Evolutionary conservation across 768 basidiomycete genomes (phyloP).

Genomic region (Rhodotorula babjevae): DNA sequence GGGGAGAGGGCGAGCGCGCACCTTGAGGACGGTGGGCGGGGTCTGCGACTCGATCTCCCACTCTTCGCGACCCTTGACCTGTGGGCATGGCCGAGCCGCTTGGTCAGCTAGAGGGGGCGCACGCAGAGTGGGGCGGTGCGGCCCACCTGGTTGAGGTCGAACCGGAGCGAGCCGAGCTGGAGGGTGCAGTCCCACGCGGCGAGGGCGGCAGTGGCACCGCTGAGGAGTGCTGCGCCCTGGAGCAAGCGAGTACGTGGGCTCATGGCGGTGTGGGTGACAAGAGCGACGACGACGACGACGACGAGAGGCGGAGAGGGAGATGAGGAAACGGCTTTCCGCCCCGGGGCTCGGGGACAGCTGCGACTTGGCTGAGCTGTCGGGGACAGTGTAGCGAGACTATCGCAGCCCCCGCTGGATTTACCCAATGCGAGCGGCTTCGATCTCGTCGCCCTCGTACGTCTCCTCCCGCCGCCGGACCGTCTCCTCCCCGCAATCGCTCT

Average conservation of each 20-base stretch:
- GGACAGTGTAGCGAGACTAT: too few relatives aligned
- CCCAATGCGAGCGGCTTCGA: too few relatives aligned
- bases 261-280: background rate
- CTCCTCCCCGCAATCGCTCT: too few relatives aligned
- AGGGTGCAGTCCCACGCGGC: constrained; percentile 11
- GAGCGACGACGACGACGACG: background rate
- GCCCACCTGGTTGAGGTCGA: constrained; percentile 11
- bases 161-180: constrained; percentile 2
- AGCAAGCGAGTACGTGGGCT: background rate
- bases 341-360: too few relatives aligned
- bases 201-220: background rate
- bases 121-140: too few relatives aligned
- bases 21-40: constrained; percentile 34
- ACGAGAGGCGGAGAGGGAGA: too few relatives aligned
- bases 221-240: background rate
- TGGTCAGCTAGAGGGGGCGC: too few relatives aligned
- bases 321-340: too few relatives aligned
- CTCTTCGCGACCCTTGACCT: constrained; percentile 13
- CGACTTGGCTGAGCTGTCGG: too few relatives aligned
- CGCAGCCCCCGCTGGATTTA: too few relatives aligned
- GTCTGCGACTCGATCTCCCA: constrained; percentile 6
- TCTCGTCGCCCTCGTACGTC: too few relatives aligned
- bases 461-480: too few relatives aligned
- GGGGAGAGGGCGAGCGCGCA: background rate
- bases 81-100: background rate